Percentiles rank a stretch among this genome's conserved stretches.
These are phyloP conservation scores for Trametes versicolor DNA, from an alignment of 1,284 basidiomycete genomes.

Conservation along the genomic window DNA sequence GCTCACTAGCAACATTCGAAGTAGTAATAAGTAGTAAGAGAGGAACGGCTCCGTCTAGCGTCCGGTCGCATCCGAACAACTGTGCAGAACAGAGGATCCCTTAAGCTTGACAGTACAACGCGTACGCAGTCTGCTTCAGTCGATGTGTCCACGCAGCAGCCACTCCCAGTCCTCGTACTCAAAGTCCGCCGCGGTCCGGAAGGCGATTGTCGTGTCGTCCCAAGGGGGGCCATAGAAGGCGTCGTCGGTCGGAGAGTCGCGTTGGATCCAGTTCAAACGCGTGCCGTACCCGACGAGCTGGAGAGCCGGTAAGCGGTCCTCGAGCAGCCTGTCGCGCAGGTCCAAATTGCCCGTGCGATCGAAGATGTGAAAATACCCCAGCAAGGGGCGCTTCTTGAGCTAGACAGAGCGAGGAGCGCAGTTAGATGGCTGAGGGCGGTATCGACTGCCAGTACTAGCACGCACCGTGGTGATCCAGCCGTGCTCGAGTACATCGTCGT, in stretches of 20 bases:
- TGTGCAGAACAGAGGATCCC: no score
- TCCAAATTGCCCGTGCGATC: conserved; percentile 1
- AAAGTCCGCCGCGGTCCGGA: conserved; percentile 20
- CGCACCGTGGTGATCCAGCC: background rate
- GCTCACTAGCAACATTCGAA: no score
- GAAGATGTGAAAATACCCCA: conserved; percentile 19
- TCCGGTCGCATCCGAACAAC: no score
- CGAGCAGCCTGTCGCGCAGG: conserved; percentile 16
- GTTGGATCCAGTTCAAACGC: conserved; percentile 6
- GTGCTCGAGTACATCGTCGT: background rate
- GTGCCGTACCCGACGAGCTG: conserved; percentile 23
- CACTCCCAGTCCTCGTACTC: conserved; percentile 26
- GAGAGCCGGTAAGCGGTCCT: conserved; percentile 15
- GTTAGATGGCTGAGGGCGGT: background rate
- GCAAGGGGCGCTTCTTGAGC: conserved; percentile 1
- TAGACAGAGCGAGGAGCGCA: background rate
- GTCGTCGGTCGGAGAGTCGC: conserved; percentile 10
- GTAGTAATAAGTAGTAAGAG: no score
- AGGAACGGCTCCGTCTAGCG: no score
- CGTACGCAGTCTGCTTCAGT: background rate
- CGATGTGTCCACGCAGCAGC: conserved; percentile 16
- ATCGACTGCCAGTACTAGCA: no score
- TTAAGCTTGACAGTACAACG: background rate
- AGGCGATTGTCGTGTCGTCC: conserved; percentile 1
- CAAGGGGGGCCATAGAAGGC: background rate